Conservation (phyloP, 768 basidiomycete genomes). For the Rubroboletus pulcherrimus region DNA sequence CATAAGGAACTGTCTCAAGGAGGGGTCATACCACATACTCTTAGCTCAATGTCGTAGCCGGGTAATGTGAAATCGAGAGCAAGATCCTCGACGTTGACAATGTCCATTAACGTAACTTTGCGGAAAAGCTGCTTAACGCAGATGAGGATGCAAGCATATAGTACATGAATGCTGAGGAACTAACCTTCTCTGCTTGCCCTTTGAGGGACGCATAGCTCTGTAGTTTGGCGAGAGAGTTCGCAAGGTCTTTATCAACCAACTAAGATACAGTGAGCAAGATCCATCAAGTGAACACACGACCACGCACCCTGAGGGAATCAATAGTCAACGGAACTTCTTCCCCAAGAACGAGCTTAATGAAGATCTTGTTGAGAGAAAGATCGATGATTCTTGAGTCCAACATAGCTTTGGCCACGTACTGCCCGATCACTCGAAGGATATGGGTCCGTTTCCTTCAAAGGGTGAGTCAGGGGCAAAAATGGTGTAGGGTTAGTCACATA, state of each 20-base stretch:
- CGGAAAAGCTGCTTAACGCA: slow-evolving; percentile 41
- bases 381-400: slow-evolving; percentile 97
- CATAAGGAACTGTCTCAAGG: neutral
- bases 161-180: neutral
- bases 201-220: slow-evolving; percentile 58
- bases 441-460: slow-evolving; percentile 71
- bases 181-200: slow-evolving; percentile 53
- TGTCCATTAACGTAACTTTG: slow-evolving; percentile 55
- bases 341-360: slow-evolving; percentile 85
- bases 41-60: slow-evolving; percentile 90
- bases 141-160: neutral
- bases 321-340: slow-evolving; percentile 82
- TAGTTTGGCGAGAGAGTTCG: slow-evolving; percentile 79
- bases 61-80: slow-evolving; percentile 96
- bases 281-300: neutral
- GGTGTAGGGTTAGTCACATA: slow-evolving; percentile 35
- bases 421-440: slow-evolving; percentile 86
- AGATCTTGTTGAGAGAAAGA: slow-evolving; percentile 90
- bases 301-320: slow-evolving; percentile 73
- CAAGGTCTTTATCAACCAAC: slow-evolving; percentile 83
- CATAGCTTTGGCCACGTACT: slow-evolving; percentile 96
- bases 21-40: slow-evolving; percentile 44
- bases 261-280: slow-evolving; percentile 29
- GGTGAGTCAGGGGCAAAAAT: neutral
- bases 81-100: slow-evolving; percentile 78